phyloP scores from a whole-genome alignment of 2,329 filamentous ascomycete genomes.

The Pezicula rhizophila region DNA sequence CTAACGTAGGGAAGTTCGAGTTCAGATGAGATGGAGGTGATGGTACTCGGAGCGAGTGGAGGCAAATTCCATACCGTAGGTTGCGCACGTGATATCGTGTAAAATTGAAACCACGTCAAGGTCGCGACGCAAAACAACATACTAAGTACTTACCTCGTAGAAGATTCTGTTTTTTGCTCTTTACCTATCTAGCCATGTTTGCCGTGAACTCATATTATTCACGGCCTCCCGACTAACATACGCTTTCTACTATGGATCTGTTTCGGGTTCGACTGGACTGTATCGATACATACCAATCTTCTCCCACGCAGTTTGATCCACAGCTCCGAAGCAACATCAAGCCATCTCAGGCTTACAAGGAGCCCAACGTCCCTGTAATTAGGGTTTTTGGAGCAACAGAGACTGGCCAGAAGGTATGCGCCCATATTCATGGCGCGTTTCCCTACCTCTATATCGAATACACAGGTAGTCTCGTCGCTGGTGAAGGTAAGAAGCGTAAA shows the following conservation, averaged over 20 bases:
- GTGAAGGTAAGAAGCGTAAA: slow-evolving; percentile 53
- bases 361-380: slow-evolving; percentile 76
- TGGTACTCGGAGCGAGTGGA: not conserved
- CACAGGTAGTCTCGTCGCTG: slow-evolving; percentile 57
- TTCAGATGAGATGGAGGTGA: not conserved
- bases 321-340: slow-evolving; percentile 61
- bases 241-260: slow-evolving; percentile 48
- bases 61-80: too few species aligned
- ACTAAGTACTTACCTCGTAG: not conserved
- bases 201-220: not conserved
- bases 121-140: not conserved
- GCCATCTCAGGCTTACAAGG: slow-evolving; percentile 51
- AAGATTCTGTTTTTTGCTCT: too few species aligned
- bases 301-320: slow-evolving; percentile 75
- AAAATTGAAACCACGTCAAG: too few species aligned
- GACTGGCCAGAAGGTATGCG: slow-evolving; percentile 92
- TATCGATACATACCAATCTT: slow-evolving; percentile 87
- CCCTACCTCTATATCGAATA: slow-evolving; percentile 95
- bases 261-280: slow-evolving; percentile 93
- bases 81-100: too few species aligned
- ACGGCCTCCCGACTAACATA: slow-evolving; percentile 6
- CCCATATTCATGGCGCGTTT: slow-evolving; percentile 91
- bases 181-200: not conserved
- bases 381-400: slow-evolving; percentile 89
- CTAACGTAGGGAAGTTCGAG: not conserved